These are phyloP conservation scores for Termitomyces sp. DNA, from an alignment of 768 basidiomycete genomes.

Conservation along the genomic window DNA sequence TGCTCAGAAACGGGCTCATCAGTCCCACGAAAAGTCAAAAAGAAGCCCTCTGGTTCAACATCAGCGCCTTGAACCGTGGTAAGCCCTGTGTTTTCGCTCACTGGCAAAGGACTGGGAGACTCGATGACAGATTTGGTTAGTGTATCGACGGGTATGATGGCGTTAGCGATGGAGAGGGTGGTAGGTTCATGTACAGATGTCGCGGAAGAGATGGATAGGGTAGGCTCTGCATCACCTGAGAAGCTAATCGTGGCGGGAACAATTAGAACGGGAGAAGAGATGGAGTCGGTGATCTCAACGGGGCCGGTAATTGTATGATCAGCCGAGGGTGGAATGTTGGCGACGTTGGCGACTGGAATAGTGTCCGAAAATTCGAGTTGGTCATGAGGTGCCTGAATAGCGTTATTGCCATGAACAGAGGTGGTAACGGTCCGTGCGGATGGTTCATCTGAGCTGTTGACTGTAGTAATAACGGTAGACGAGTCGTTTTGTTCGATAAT, in stretches of 20 bases:
- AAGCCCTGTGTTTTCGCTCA: neutral
- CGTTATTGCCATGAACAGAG: neutral
- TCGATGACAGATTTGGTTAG: neutral
- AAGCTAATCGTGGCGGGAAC: neutral
- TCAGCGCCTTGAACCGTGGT: neutral
- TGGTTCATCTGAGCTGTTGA: neutral
- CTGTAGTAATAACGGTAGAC: neutral
- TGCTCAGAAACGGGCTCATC: neutral
- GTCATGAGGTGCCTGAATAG: neutral
- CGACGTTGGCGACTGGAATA: neutral
- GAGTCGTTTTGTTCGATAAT: neutral
- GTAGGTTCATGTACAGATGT: neutral
- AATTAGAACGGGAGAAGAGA: neutral
- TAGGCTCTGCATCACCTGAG: neutral
- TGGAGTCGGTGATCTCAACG: neutral
- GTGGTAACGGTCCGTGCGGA: neutral
- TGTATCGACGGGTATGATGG: neutral
- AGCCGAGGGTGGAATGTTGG: neutral
- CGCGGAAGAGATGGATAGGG: neutral
- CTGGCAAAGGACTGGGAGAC: no score
- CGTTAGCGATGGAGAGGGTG: neutral
- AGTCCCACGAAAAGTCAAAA: neutral
- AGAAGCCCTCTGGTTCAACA: neutral
- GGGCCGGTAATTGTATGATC: neutral
- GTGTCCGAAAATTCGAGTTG: neutral